Evolutionary conservation across 306 rosid genomes (phyloP).

Genomic region (Malus orientalis): DNA sequence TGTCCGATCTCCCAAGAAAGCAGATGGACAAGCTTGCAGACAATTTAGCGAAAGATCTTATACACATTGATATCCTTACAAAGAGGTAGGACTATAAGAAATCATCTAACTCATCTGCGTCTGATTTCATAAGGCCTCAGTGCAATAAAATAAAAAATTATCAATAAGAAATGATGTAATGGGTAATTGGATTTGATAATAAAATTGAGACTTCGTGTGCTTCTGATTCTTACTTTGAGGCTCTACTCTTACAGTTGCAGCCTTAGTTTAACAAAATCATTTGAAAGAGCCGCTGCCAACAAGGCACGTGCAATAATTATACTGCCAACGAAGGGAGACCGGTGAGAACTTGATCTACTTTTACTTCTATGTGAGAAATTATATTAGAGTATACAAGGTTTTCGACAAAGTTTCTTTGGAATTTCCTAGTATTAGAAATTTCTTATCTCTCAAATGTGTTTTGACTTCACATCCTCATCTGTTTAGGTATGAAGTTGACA

Average conservation of each 20-base stretch:
- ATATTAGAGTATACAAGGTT: neutral
- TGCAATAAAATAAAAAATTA: neutral
- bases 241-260: constrained; percentile 69
- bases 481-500: constrained; percentile 88
- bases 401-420: neutral
- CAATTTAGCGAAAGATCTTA: constrained; percentile 60
- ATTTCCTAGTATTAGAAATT: neutral
- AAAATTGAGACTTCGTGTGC: constrained; percentile 3
- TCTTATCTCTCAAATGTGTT: constrained; percentile 14
- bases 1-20: constrained; percentile 96
- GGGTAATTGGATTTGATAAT: neutral
- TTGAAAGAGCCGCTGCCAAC: constrained; percentile 89
- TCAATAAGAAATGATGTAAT: neutral
- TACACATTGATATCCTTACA: constrained; percentile 76
- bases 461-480: constrained; percentile 34
- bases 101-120: neutral
- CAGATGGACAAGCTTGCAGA: constrained; percentile 85
- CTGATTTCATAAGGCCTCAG: neutral
- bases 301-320: constrained; percentile 91
- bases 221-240: constrained; percentile 24
- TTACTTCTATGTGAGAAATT: constrained; percentile 4
- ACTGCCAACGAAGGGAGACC: constrained; percentile 78
- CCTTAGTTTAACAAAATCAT: constrained; percentile 77
- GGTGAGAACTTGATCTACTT: constrained; percentile 46
- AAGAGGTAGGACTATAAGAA: constrained; percentile 63